phyloP scores from a whole-genome alignment of 805 yeast genomes.

The Lipomyces sp. region DNA sequence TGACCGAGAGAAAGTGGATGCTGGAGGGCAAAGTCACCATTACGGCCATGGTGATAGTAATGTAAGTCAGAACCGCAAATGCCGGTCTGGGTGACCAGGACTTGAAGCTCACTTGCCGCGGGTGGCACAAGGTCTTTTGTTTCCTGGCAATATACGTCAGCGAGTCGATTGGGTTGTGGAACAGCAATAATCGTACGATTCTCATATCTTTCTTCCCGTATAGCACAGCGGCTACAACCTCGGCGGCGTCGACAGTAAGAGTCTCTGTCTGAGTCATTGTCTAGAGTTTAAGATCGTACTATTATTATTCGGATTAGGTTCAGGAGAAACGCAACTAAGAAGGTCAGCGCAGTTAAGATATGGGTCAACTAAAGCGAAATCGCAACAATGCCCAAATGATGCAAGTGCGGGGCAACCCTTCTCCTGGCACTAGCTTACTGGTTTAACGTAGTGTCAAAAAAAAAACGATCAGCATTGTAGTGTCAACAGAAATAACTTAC shows the following conservation, averaged over 20 bases:
- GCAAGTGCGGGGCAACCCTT: too few relatives aligned
- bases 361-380: too few relatives aligned
- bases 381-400: too few relatives aligned
- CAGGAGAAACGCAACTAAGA: too few relatives aligned
- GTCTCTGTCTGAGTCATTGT: background rate
- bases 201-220: background rate
- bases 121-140: background rate
- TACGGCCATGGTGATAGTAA: conserved; percentile 61
- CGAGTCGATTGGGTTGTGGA: background rate
- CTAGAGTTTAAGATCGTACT: background rate
- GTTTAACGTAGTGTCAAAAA: too few relatives aligned
- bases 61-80: conserved; percentile 43
- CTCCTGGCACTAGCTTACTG: too few relatives aligned
- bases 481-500: too few relatives aligned
- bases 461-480: too few relatives aligned
- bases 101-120: conserved; percentile 4
- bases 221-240: background rate
- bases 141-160: background rate
- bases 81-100: background rate
- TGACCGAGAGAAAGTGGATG: conserved; percentile 59
- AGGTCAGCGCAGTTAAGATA: background rate
- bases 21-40: conserved; percentile 50
- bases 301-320: too few relatives aligned
- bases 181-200: conserved; percentile 4
- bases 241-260: background rate